These are phyloP conservation scores for Sarocladium strictum DNA, from an alignment of 2,329 filamentous ascomycete genomes.

Conservation along the genomic window DNA sequence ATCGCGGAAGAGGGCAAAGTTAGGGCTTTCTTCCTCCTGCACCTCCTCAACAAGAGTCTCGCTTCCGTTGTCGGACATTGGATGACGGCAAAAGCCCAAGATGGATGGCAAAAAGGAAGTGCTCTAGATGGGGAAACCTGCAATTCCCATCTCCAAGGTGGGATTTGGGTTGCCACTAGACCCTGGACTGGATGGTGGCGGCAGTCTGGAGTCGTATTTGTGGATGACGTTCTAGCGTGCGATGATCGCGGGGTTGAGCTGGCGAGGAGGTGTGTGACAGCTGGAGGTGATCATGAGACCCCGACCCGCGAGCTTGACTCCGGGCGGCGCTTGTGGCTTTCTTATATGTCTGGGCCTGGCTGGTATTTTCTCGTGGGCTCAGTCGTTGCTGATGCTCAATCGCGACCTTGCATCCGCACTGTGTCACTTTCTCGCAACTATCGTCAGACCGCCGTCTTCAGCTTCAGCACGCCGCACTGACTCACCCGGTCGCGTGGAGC, in stretches of 20 bases:
- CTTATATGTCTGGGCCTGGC: background rate
- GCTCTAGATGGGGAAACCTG: background rate
- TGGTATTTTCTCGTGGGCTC: too few species aligned
- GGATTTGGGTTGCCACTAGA: background rate
- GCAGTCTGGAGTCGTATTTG: background rate
- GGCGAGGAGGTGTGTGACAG: background rate
- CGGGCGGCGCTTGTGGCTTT: background rate
- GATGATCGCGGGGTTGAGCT: background rate
- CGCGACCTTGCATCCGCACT: background rate
- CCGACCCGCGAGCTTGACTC: background rate
- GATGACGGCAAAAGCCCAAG: background rate
- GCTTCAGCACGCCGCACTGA: constrained; percentile 3
- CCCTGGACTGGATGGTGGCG: background rate
- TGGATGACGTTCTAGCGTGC: constrained; percentile 2
- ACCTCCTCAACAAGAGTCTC: constrained; percentile 12
- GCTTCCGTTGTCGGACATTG: constrained; percentile 9
- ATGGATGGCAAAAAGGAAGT: background rate
- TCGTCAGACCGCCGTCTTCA: background rate
- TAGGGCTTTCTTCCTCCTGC: constrained; percentile 16
- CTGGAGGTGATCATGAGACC: background rate
- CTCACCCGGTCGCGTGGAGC: constrained; percentile 3
- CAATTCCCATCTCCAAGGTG: background rate
- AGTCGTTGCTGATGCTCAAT: too few species aligned
- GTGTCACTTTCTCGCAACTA: background rate
- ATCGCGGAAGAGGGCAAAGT: constrained; percentile 61